Evolutionary conservation across 495 filamentous ascomycete genomes (phyloP).

Genomic region (Talaromyces proteolyticus): DNA sequence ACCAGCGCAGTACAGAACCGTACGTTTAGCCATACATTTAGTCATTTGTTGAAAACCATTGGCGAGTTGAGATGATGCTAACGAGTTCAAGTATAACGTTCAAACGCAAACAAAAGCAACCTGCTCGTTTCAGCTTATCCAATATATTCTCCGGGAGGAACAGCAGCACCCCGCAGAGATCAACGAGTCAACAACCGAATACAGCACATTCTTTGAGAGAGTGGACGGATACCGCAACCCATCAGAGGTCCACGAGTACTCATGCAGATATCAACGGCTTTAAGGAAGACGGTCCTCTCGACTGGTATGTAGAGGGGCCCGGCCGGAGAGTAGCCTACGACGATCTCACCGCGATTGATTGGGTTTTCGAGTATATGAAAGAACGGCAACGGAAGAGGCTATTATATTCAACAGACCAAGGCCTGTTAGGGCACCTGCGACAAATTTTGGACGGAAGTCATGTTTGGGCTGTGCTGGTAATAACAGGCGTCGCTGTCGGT

Average conservation of each 20-base stretch:
- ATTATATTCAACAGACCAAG: conserved; percentile 62
- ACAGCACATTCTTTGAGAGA: not conserved
- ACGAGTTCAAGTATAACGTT: conserved; percentile 59
- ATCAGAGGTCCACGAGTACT: not conserved
- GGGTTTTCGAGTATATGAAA: conserved; percentile 99
- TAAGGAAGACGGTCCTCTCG: conserved; percentile 63
- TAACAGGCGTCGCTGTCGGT: conserved; percentile 73
- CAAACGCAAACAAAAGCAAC: conserved; percentile 74
- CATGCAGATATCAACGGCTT: conserved; percentile 31
- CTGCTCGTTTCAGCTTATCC: conserved; percentile 48
- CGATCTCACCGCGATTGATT: conserved; percentile 96
- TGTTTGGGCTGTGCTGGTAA: conserved; percentile 83
- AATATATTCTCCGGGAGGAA: conserved; percentile 45
- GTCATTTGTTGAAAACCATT: no score
- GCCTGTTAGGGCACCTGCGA: conserved; percentile 64
- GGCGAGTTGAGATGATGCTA: not conserved
- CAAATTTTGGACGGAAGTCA: conserved; percentile 78
- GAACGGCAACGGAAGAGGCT: conserved; percentile 81
- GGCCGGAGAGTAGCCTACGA: conserved; percentile 92
- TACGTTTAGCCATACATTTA: conserved; percentile 1
- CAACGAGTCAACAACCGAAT: not conserved
- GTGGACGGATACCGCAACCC: not conserved
- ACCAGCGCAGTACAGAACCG: not conserved
- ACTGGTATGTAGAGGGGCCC: conserved; percentile 90
- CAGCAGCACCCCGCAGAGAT: conserved; percentile 1